Evolutionary conservation across 305 asterid species (phyloP), one percentile per base, ranked within the genome.

Genomic region (Plantago lanceolata): DNA sequence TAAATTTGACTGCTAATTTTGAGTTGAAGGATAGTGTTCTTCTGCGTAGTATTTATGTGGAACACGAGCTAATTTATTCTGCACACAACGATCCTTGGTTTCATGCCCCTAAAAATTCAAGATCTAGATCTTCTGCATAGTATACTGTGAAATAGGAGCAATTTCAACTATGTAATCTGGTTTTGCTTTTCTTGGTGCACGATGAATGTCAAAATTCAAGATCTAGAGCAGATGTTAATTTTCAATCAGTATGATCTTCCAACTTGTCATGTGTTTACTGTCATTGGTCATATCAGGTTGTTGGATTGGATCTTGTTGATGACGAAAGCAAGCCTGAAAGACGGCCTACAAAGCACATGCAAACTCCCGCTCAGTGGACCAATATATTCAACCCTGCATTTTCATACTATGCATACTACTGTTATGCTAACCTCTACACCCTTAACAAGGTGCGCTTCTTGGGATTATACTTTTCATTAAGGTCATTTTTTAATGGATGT

Each of bases 241-340:
- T 58, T 50, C 28, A 35, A 5, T 12, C 8, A 37, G 21, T 33
- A 21, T 48, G 48, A 24, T 19, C 15, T 17, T 43, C 40, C 50
- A 4, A n/a, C 21, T 26, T 24, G 45, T 51, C 52, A 63, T 26
- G 58, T 26, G 19, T 55, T 52, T 8, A 45, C 67, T 19, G 62
- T 61, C 33, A 67, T 45, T 75, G 63, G 68, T 65, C 49, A 43
- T 63, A 66, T 64, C 81, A 90, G 99, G 99, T 93, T 47, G 99
- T 93, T 60, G 99, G 99, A 61, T 81, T 93, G 81, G 99, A 93
- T 82, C 92, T 90, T 77, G 99, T 93, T 79, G 99, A 93, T 71
- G 99, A 93, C 37, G 99, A 93, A 78, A 93, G 93, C 83, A 93
- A 93, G 80, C 99, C 99, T 64, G 99, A 93, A 77, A 81, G 99